These are phyloP conservation scores for Abrus pulchellus DNA, from an alignment of 306 rosid species.

Conservation along the genomic window DNA sequence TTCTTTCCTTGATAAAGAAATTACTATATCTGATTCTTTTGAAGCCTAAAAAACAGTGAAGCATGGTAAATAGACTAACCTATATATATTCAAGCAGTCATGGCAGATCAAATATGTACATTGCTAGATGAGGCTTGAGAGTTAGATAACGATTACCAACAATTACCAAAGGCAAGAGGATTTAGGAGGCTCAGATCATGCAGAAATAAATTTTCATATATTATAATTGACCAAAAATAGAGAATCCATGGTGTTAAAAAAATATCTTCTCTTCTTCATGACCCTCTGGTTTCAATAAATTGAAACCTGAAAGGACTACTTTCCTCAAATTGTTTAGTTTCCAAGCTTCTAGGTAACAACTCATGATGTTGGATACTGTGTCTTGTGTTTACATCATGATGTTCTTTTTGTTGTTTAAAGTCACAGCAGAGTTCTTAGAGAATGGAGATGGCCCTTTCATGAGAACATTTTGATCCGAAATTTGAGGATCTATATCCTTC, in stretches of 20 bases:
- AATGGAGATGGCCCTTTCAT: conserved; percentile 44
- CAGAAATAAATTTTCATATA: conserved; percentile 35
- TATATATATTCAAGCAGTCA: conserved; percentile 14
- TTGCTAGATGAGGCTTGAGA: conserved; percentile 8
- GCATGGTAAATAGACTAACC: conserved; percentile 2
- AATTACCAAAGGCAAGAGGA: neutral
- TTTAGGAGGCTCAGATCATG: conserved; percentile 28
- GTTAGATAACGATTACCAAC: conserved; percentile 10
- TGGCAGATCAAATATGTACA: conserved; percentile 3
- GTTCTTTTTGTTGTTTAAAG: conserved; percentile 36
- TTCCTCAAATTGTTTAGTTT: conserved; percentile 40
- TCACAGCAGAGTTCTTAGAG: conserved; percentile 44
- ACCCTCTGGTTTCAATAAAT: conserved; percentile 24
- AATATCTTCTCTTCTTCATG: conserved; percentile 19
- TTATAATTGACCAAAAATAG: conserved; percentile 47
- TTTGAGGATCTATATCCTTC: conserved; percentile 30
- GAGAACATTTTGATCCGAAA: conserved; percentile 33
- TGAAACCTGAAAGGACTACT: conserved; percentile 26
- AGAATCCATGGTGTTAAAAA: conserved; percentile 28
- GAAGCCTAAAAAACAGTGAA: conserved; percentile 7
- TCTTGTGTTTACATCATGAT: conserved; percentile 11
- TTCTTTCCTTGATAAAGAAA: neutral
- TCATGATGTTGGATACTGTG: conserved; percentile 39
- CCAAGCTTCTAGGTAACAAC: conserved; percentile 40
- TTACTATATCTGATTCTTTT: conserved; percentile 5